Base-by-base conservation (phyloP, 2,329 filamentous ascomycete genomes). In the Pseudocercospora musae region DNA sequence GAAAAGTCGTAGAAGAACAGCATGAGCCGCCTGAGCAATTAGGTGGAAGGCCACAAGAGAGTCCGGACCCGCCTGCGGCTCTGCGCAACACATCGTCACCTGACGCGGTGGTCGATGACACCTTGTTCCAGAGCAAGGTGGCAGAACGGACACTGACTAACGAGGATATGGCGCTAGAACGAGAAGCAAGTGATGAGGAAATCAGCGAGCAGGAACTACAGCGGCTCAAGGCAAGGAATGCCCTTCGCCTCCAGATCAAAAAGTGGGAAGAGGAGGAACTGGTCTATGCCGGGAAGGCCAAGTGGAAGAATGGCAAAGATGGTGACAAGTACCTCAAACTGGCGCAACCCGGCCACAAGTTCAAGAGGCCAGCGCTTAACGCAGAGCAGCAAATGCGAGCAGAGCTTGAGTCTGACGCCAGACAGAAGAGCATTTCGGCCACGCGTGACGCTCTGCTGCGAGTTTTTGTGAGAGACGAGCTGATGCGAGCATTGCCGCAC, bases 221-320 rank as follows among this genome's bases (percentile, higher is more conserved):
- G 25, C 46, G 53, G 11, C 60, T 37, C 31, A 18, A 18, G 13
- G 62, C 62, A 21, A 58, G 56, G 13, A 63, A 63, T 53, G 25
- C 44, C 10, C 42, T 63, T 40, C 58, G 62, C 37, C 54, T 44
- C 9, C 49, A 60, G 20, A 54, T 63, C 18, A 50, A 57, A 2
- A 33, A 55, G 40, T 60, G 58, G 44, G 42, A 60, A 20, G 53
- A 58, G 10, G 62, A 60, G 15, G 29, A 49, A 25, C n/a, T 54
- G 46, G 42, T 63, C 25, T 58, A 60, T 55, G 44, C 44, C 20
- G 58, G 62, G 25, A 55, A 53, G 25, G 62, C 62, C 20, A 60
- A 63, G 23, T 63, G 52, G 56, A 56, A 55, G 11, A 53, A n/a
- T 1, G 29, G 53, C 33, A 55, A 58, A 9, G 37, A 54, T 15